Base-by-base conservation (phyloP, 2,329 filamentous ascomycete genomes). In the Diplodia intermedia region DNA sequence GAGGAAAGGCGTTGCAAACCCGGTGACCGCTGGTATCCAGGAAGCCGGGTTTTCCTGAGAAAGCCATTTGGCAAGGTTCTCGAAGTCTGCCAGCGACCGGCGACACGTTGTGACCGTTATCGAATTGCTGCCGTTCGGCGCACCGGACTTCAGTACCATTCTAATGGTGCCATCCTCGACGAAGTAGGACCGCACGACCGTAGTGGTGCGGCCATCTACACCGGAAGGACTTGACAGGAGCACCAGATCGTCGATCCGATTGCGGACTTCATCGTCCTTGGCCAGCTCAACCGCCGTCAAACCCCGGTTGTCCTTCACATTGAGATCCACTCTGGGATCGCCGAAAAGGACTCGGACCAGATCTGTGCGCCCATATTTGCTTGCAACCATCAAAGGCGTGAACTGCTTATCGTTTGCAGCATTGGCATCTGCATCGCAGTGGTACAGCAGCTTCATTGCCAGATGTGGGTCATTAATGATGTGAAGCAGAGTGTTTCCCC, bases 251-350 rank as follows among this genome's bases (percentile, higher is more conserved):
- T 99, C 95, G 71, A 99, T 97, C 73, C 92, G 90, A 80, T 98
- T 99, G 49, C 95, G 89, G 31, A 99, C 92, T 72, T 99, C 95
- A 76, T 99, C 95, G 74, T 99, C 96, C 77, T 99, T 99, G 61
- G 96, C 95, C 56, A 99, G 85, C 79, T 99, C 95, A 7, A 98
- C 93, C 8, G 95, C 95, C 8, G 94, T 97, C 73, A 99, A 84
- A 0, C 95, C 95, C 69, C 95, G 88, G 18, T 92, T 81, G 77
- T 99, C 96, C 77, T 91, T 91, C 36, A 94, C 88, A 52, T 90
- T 89, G 15, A 94, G 81, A 76, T 99, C 95, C 4, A 97, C 93
- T 72, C 96, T 85, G 29, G 92, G 88, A 76, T 99, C 95, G 52
- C 90, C 87, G 78, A 97, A 98, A 6, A 99, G 85, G 11, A 90